phyloP scores from a whole-genome alignment of 2,329 filamentous ascomycete genomes.

The Pseudogymnoascus pannorum region DNA sequence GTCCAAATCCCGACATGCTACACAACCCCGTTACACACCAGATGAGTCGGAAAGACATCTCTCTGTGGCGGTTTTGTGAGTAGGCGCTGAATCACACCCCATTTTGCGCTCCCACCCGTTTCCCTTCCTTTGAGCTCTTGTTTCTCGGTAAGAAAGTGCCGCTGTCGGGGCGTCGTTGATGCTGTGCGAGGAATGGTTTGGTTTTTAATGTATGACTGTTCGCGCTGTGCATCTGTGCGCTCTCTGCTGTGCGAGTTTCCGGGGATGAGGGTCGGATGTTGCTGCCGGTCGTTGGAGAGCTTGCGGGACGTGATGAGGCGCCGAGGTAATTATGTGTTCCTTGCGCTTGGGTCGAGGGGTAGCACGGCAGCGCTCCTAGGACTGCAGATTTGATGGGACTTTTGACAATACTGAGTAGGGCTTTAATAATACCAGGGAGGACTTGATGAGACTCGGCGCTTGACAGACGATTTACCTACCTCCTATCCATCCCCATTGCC shows the following conservation, averaged over 20 bases:
- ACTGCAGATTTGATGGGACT: background rate
- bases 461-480: background rate
- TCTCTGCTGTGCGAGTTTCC: background rate
- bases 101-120: background rate
- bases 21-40: background rate
- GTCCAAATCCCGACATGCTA: background rate
- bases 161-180: background rate
- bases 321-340: background rate
- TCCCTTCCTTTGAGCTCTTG: no score
- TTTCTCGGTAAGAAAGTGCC: background rate
- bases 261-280: background rate
- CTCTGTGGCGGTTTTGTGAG: no score
- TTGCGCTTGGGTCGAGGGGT: background rate
- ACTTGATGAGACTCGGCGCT: background rate
- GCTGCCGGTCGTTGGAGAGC: background rate
- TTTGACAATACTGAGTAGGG: background rate
- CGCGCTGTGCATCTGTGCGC: background rate
- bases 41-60: background rate
- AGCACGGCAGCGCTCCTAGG: background rate
- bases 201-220: background rate
- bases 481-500: background rate
- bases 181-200: background rate
- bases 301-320: no score
- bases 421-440: background rate
- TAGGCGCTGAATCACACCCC: constrained; percentile 1